Evolutionary conservation across 2,329 filamentous ascomycete species (phyloP).

Genomic region (Podosphaera leucotricha): DNA sequence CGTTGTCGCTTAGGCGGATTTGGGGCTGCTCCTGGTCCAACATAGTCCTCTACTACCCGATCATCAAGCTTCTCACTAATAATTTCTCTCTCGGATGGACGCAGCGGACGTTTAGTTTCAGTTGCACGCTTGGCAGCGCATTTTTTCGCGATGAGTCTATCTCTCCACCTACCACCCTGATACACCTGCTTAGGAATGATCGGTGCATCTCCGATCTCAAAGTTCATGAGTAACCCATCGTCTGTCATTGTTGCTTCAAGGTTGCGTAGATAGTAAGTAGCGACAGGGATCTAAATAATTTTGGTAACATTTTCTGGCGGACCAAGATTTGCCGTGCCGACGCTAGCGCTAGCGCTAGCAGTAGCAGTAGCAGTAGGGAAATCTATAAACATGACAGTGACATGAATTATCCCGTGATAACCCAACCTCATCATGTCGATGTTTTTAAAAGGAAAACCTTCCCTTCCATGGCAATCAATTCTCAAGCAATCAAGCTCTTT

Average conservation of each 20-base stretch:
- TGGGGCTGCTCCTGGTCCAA: constrained; percentile 9
- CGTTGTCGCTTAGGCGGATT: constrained; percentile 23
- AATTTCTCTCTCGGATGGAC: constrained; percentile 9
- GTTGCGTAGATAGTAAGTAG: no score
- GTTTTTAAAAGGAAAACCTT: neutral
- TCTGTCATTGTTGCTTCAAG: constrained; percentile 46
- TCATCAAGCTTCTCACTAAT: constrained; percentile 11
- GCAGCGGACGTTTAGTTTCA: constrained; percentile 2
- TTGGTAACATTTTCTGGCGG: no score
- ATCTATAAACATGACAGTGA: no score
- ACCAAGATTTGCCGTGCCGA: no score
- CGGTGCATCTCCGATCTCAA: constrained; percentile 48
- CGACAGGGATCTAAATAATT: no score
- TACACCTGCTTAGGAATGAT: constrained; percentile 39
- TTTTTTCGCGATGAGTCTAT: constrained; percentile 61
- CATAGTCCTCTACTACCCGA: constrained; percentile 13
- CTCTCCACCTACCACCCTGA: constrained; percentile 84
- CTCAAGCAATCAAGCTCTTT: neutral
- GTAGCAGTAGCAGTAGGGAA: no score
- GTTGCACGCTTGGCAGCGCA: constrained; percentile 22
- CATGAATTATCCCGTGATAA: no score
- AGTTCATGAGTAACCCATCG: constrained; percentile 87
- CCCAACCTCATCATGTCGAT: neutral
- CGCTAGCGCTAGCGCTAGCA: no score
- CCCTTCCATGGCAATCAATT: neutral